Evolutionary conservation across 352 stramenopile genomes (phyloP), one percentile per base, ranked within the genome.

Genomic region (Phytophthora hybrid): DNA sequence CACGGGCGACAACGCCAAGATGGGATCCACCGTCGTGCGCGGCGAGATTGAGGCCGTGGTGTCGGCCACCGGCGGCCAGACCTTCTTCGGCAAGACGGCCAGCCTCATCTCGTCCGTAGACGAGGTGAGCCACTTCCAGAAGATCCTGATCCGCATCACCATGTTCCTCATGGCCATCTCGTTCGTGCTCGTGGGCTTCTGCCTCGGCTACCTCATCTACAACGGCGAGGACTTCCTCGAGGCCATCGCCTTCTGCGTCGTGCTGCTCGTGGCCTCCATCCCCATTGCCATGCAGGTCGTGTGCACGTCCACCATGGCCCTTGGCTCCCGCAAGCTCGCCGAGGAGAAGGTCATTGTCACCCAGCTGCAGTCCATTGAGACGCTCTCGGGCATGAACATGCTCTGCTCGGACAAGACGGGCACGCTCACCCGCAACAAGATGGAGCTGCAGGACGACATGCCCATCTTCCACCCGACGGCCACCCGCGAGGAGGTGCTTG

Each of bases 391-490:
- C 21, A 98, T 99, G 90, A 92, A 93, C 75, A 92, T 99, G 76
- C 82, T 99, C 16, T 99, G 95, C 80, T 98, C 90, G 23, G 97
- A 99, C 83, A 99, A 99, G 83, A 99, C 96, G 10, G 96, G 94
- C 41, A 99, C 95, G 54, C 87, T 99, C 32, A 99, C 97, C 18
- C 85, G 95, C 63, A 98, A 98, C 82, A 97, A 98, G 80, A 95
- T 99, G 80, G 88, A 98, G 56, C 80, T 99, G 34, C 92, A 98
- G 79, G 91, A 97, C 49, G 93, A 98, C 62, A 79, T 97, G 31
- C 91, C 94, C 2, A 93, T 97, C 63, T 97, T 96, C 76, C 84
- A 87, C 61, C 80, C 83, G 9, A 84, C 80, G 39, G 87, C 89
- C 23, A 97, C 79, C 26, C 88, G 95, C 39, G 91, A 98, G 57